Evolutionary conservation across 306 rosid genomes (phyloP), one percentile per base, ranked within the genome.

Genomic region (Castanea mollissima): DNA sequence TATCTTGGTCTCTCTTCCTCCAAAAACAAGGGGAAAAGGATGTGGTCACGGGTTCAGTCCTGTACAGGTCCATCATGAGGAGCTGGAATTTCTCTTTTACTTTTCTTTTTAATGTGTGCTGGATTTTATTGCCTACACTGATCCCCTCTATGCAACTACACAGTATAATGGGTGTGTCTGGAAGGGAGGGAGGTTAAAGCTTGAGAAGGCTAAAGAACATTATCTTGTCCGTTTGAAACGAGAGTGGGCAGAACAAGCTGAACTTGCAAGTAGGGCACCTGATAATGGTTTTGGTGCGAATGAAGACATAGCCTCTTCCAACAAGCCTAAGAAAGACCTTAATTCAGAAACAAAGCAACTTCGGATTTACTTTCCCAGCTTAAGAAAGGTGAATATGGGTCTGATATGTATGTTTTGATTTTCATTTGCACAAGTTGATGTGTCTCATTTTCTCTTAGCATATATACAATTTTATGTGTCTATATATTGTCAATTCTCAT

Each of bases 151-250:
- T 64, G 15, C 38, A n/a, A 21, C 32, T 72, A 63, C 35, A 68
- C 92, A 92, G 99, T 94, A 94, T 63, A 94, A 91, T 88, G 99
- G 99, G 70, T 94, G 99, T 80, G 85, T 82, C 31, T 92, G 99
- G 99, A 92, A 94, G 81, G 97, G 99, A 71, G 97, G 95, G 51
- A 92, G 80, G 80, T 76, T 94, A 14, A 92, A 56, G 79, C 97
- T 94, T 63, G 95, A 92, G 85, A 94, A 89, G 76, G 99, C 99
- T 19, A 94, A 85, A 85, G 94, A 91, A 51, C 86, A 92, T 77
- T 94, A 92, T 84, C 86, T 88, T 31, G 76, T 27, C 16, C 92
- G 88, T 11, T 55, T 94, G 88, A 86, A 70, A 46, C 87, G 80
- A 75, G 97, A 94, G 80, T 86, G 97, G 97, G 91, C 74, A 49